Base-by-base conservation (phyloP, 768 basidiomycete species). In the Mycena galericulata region DNA sequence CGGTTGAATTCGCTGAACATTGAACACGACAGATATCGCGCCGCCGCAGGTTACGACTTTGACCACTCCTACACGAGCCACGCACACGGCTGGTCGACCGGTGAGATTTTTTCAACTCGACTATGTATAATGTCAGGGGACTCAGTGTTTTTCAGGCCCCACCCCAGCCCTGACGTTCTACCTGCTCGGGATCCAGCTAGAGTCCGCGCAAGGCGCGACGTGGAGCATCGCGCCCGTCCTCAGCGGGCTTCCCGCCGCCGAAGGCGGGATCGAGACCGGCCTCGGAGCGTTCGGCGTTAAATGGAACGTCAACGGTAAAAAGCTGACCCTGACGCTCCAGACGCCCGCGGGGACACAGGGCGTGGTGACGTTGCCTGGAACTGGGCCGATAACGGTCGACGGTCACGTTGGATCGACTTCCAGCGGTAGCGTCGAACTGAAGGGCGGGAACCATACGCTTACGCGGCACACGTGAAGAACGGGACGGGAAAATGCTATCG, bases 101-200 rank as follows among this genome's bases (percentile, higher is more conserved):
- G 68, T 70, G 10, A 54, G 6, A 14, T 38, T 10, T 30, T 38
- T 38, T 10, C 17, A 40, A 4, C n/a, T 32, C 4, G 12, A 30
- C 24, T 29, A 22, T 3, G 20, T 29, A 22, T 3, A 27, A 18
- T 32, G 26, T 6, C 0, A 14, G 6, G 6, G 3, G 2, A 11
- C 10, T 24, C 47, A 1, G 15, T 2, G 4, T 5, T 5, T 40
- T 40, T 7, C 43, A 67, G 85, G 85, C 17, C 84, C 85, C 1
- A 86, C 85, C 6, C 82, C 83, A 27, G 84, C 85, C 29, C 73
- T 86, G 51, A 84, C 84, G 4, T 84, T 82, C 75, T 84, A 84
- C 67, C 76, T 86, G 38, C 79, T 86, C 30, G 86, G 85, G 4
- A 76, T 87, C 38, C 80, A 76, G 26, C 65, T 85, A 20, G 84